Percentiles rank a stretch among this genome's conserved stretches.
Evolutionary conservation across 139 green algal species (phyloP).

Genomic region (Coelastrella sp.): DNA sequence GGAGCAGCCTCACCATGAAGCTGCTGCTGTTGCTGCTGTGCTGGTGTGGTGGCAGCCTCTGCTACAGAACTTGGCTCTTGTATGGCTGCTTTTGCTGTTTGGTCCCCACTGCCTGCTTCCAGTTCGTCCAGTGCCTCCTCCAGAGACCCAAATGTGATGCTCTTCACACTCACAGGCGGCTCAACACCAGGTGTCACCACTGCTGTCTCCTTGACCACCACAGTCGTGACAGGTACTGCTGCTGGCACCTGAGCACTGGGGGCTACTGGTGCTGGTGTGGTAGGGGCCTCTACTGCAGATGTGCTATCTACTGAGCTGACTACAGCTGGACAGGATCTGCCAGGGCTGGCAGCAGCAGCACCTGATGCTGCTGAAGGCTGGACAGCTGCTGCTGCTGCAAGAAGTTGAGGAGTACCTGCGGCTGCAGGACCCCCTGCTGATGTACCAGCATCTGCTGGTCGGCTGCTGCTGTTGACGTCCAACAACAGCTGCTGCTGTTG

Average conservation of each 20-base stretch:
- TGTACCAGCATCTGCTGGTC: not conserved
- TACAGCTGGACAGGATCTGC: slow-evolving; percentile 19
- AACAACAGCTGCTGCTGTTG: not conserved
- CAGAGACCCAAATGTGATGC: slow-evolving; percentile 32
- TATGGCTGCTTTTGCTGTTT: not conserved
- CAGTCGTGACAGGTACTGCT: not conserved
- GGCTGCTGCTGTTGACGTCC: slow-evolving; percentile 12
- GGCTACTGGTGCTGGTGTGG: not conserved
- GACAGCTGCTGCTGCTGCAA: not conserved
- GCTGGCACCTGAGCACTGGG: not conserved
- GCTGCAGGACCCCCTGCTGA: not conserved
- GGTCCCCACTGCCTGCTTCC: not conserved
- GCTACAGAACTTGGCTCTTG: too few relatives aligned
- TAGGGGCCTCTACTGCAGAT: slow-evolving; percentile 8
- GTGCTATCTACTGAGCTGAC: not conserved
- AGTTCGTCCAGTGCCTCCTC: slow-evolving; percentile 28
- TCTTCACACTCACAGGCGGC: not conserved
- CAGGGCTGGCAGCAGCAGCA: slow-evolving; percentile 11
- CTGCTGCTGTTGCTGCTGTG: slow-evolving; percentile 39
- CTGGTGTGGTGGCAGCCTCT: too few relatives aligned
- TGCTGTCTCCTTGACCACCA: slow-evolving; percentile 35
- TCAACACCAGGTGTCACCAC: not conserved
- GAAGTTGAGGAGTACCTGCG: not conserved
- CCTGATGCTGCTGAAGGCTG: not conserved
- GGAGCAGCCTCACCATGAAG: not conserved